Base-by-base conservation (phyloP, 371 early-diverging fungal genomes). In the Mucor indicus region DNA sequence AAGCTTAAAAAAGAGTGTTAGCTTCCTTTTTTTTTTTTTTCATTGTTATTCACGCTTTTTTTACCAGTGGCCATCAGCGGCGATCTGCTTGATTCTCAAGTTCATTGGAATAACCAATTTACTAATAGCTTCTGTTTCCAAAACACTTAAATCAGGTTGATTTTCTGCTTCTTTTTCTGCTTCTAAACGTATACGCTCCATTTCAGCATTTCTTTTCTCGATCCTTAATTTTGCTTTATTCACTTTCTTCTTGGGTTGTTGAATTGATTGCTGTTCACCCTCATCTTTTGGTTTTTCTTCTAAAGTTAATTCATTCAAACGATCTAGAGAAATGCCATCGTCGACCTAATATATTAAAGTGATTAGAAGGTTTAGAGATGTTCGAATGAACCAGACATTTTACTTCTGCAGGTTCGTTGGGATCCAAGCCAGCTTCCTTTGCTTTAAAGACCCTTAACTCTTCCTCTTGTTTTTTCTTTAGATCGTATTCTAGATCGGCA, bases 11-110 rank as follows among this genome's bases (percentile, higher is more conserved):
- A 40, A 31, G 16, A 54, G 44, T 41, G 19, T 44, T 48, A 44
- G 35, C 11, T 42, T 33, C 38, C 5, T 7, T 27, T 27, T 17
- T 38, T n/a, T n/a, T n/a, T n/a, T n/a, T n/a, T n/a, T n/a, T n/a
- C n/a, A n/a, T n/a, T n/a, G n/a, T n/a, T n/a, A n/a, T n/a, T 29
- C 6, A 13, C 35, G 9, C 12, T 10, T 33, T 20, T 1, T 20
- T 55, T 76, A 85, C 86, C 93, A 93, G 53, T 93, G 93, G 4
- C 93, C 93, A 68, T 93, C 91, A 2, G 93, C 81, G 3, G 69
- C 62, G 21, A 92, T 81, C 77, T 71, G 72, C 41, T 75, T 72
- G 1, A 62, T 64, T 20, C 55, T 57, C 4, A 90, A 47, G 19
- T 60, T 61, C 67, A 72, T 57, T 13, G 73, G 68, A 0, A 43